Evolutionary conservation across 2,329 filamentous ascomycete genomes (phyloP).

Genomic region (Curvularia lunata): DNA sequence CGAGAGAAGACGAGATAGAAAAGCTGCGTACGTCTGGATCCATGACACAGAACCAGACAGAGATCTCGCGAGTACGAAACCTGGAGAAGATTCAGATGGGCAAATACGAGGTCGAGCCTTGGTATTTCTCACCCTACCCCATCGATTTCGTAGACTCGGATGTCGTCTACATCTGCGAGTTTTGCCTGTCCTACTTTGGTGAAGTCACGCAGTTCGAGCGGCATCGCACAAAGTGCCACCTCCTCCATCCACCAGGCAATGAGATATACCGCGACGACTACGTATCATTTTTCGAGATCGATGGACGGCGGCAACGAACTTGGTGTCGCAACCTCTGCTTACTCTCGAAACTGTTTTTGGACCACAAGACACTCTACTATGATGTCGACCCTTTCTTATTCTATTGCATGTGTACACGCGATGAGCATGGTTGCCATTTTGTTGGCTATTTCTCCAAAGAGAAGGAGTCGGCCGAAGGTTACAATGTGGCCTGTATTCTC

Average conservation of each 20-base stretch:
- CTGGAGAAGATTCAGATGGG: slow-evolving; percentile 95
- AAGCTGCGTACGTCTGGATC: slow-evolving; percentile 92
- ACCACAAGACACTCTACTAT: slow-evolving; percentile 98
- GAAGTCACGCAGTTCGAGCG: slow-evolving; percentile 81
- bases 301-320: slow-evolving; percentile 89
- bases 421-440: slow-evolving; percentile 88
- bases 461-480: slow-evolving; percentile 94
- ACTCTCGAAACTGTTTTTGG: slow-evolving; percentile 93
- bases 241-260: slow-evolving; percentile 93
- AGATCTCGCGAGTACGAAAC: slow-evolving; percentile 94
- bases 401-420: slow-evolving; percentile 93
- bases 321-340: slow-evolving; percentile 97
- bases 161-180: slow-evolving; percentile 95
- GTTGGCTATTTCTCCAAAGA: slow-evolving; percentile 99
- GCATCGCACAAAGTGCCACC: slow-evolving; percentile 86
- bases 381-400: slow-evolving; percentile 99
- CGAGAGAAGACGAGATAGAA: slow-evolving; percentile 91
- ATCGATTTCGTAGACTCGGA: slow-evolving; percentile 87
- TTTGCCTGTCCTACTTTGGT: slow-evolving; percentile 90
- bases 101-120: slow-evolving; percentile 87
- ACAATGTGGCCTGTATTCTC: slow-evolving; percentile 97
- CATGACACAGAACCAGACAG: slow-evolving; percentile 98
- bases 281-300: slow-evolving; percentile 96
- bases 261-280: slow-evolving; percentile 97
- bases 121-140: slow-evolving; percentile 99